Evolutionary conservation across 352 stramenopile species (phyloP).

Genomic region (Blastocystis hominis): DNA sequence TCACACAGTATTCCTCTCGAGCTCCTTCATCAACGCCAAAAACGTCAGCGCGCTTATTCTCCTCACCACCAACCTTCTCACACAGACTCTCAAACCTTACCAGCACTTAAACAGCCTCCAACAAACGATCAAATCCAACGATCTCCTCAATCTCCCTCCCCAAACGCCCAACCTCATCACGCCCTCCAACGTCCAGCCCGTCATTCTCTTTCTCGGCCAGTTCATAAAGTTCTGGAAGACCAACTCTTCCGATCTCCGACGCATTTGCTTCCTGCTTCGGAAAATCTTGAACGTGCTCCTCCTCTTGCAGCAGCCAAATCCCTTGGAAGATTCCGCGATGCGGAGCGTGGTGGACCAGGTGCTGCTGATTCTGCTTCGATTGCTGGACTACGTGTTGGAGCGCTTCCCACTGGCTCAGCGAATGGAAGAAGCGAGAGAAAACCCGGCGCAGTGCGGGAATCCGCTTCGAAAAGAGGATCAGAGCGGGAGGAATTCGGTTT

Average conservation of each 20-base stretch:
- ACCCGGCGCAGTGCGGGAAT: too few relatives aligned
- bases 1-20: too few relatives aligned
- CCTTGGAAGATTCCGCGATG: not conserved
- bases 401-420: too few relatives aligned
- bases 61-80: too few relatives aligned
- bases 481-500: not conserved
- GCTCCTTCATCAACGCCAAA: too few relatives aligned
- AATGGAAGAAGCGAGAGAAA: too few relatives aligned
- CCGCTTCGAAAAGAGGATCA: too few relatives aligned
- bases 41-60: too few relatives aligned
- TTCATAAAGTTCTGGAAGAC: not conserved
- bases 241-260: not conserved
- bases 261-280: not conserved
- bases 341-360: not conserved
- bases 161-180: not conserved
- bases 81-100: too few relatives aligned
- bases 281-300: not conserved
- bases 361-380: not conserved
- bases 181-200: not conserved
- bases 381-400: not conserved
- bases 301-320: not conserved
- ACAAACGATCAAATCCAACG: too few relatives aligned
- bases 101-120: too few relatives aligned
- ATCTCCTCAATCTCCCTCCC: too few relatives aligned
- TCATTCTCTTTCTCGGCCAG: not conserved